These are phyloP conservation scores for Orbilia oligospora DNA, from an alignment of 2,329 filamentous ascomycete genomes.

Conservation along the genomic window DNA sequence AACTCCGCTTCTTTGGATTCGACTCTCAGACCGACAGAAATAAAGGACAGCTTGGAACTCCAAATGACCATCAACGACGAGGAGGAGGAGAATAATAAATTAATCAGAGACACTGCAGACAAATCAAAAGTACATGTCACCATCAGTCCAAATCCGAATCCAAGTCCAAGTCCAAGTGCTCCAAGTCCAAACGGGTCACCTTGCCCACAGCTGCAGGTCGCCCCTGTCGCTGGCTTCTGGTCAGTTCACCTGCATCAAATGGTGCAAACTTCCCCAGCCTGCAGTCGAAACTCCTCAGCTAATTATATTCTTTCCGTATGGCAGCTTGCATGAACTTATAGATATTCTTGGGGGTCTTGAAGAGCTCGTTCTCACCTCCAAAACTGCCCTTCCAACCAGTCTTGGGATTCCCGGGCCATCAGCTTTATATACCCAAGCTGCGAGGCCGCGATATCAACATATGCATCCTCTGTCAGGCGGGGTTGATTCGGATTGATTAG, in stretches of 20 bases:
- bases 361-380: slow-evolving; percentile 3
- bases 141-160: background rate
- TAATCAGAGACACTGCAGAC: background rate
- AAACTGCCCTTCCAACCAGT: slow-evolving; percentile 9
- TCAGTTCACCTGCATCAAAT: slow-evolving; percentile 47
- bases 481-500: slow-evolving; percentile 56
- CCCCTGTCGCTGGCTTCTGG: slow-evolving; percentile 52
- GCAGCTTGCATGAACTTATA: slow-evolving; percentile 18
- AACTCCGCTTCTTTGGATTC: background rate
- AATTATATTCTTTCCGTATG: background rate
- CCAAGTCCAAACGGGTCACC: slow-evolving; percentile 33
- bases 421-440: slow-evolving; percentile 30
- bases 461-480: slow-evolving; percentile 23
- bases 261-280: slow-evolving; percentile 31
- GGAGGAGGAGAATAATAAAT: background rate
- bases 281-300: slow-evolving; percentile 34
- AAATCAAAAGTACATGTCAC: slow-evolving; percentile 28
- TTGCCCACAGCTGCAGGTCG: slow-evolving; percentile 50
- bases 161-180: background rate
- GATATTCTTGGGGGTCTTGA: background rate
- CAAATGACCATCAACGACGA: background rate
- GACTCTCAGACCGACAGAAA: background rate
- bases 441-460: slow-evolving; percentile 22
- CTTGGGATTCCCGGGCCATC: background rate
- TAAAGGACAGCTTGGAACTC: background rate